Evolutionary conservation across 2,329 filamentous ascomycete genomes (phyloP).

Genomic region (Xylaria sp.): DNA sequence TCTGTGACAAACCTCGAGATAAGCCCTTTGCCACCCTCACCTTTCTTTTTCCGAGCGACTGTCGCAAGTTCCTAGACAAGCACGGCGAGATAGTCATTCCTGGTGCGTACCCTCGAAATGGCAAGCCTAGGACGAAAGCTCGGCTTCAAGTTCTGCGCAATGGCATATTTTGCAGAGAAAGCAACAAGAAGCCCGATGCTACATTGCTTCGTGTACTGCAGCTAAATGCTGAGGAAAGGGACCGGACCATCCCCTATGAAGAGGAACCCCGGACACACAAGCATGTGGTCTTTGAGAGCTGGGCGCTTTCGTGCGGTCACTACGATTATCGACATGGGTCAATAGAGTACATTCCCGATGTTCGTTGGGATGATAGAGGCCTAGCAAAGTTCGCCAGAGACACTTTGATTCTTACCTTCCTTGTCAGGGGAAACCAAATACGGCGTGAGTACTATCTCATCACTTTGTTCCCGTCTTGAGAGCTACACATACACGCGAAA

Average conservation of each 20-base stretch:
- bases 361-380: conserved; percentile 35
- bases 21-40: conserved; percentile 37
- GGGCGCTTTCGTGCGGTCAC: conserved; percentile 42
- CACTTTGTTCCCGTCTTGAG: neutral
- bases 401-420: conserved; percentile 38
- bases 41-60: conserved; percentile 40
- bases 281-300: conserved; percentile 21
- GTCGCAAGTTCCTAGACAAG: conserved; percentile 37
- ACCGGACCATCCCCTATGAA: conserved; percentile 22
- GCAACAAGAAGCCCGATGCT: conserved; percentile 34
- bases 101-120: conserved; percentile 2
- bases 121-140: conserved; percentile 15
- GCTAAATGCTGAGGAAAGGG: conserved; percentile 30
- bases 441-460: conserved; percentile 16
- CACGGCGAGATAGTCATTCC: conserved; percentile 16
- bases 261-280: conserved; percentile 20
- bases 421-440: conserved; percentile 13
- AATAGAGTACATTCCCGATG: conserved; percentile 43
- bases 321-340: conserved; percentile 37
- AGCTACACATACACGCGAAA: neutral
- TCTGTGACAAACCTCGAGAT: conserved; percentile 38
- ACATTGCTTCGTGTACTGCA: conserved; percentile 35
- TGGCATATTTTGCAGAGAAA: conserved; percentile 32
- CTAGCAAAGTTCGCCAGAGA: conserved; percentile 40
- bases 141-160: conserved; percentile 29